Conservation (phyloP, 2,329 filamentous ascomycete species). For the Metarhizium guizhouense region DNA sequence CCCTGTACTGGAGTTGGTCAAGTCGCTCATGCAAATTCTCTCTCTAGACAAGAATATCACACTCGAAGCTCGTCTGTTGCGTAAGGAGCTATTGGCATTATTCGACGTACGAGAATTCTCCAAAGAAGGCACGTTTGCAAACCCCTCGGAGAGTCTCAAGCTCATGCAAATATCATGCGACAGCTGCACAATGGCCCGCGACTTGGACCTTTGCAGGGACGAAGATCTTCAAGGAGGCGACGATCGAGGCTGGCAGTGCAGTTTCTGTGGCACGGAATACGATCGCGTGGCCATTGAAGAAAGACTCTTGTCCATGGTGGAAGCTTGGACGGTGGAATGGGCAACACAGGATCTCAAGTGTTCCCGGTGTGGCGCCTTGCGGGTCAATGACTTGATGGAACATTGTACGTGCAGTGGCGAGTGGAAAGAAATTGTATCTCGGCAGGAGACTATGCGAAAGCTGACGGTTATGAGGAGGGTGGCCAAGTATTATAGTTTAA, state of each 20-base stretch:
- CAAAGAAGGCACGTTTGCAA: slow-evolving; percentile 76
- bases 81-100: slow-evolving; percentile 79
- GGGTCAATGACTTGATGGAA: slow-evolving; percentile 91
- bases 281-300: slow-evolving; percentile 80
- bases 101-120: slow-evolving; percentile 96
- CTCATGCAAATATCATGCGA: slow-evolving; percentile 75
- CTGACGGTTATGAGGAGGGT: slow-evolving; percentile 66
- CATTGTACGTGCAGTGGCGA: slow-evolving; percentile 87
- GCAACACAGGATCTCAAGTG: slow-evolving; percentile 86
- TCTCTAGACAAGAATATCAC: slow-evolving; percentile 84
- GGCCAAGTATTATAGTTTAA: slow-evolving; percentile 68
- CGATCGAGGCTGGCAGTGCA: slow-evolving; percentile 60
- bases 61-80: slow-evolving; percentile 76
- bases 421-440: slow-evolving; percentile 67
- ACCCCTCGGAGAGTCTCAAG: slow-evolving; percentile 68
- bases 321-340: slow-evolving; percentile 72
- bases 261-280: slow-evolving; percentile 65
- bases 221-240: slow-evolving; percentile 55
- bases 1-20: slow-evolving; percentile 83
- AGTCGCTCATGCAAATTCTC: slow-evolving; percentile 85
- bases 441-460: slow-evolving; percentile 54
- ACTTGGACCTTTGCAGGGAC: slow-evolving; percentile 88
- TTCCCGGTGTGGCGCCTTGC: slow-evolving; percentile 56
- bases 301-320: slow-evolving; percentile 64
- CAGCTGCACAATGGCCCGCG: slow-evolving; percentile 79